Evolutionary conservation across 2,329 filamentous ascomycete genomes (phyloP).

Genomic region (Aureobasidium sp.): DNA sequence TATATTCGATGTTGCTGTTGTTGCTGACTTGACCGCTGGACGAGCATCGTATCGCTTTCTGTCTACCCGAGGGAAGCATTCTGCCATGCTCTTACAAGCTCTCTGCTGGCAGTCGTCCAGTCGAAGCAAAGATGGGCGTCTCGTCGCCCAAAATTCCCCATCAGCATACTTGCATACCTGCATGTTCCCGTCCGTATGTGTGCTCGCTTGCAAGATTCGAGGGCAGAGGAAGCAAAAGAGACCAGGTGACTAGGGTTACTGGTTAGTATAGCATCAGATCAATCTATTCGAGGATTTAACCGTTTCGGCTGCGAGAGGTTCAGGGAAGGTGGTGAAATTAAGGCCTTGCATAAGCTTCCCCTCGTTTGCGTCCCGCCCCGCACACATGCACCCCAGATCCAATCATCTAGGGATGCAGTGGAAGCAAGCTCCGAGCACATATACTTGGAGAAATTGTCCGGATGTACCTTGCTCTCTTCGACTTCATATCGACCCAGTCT

Average conservation of each 20-base stretch:
- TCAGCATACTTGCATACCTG: neutral
- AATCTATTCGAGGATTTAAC: slow-evolving; percentile 9
- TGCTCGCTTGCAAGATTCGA: slow-evolving; percentile 3
- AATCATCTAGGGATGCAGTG: neutral
- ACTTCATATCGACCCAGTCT: neutral
- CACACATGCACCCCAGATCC: neutral
- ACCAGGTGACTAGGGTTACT: neutral
- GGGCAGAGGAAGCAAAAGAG: neutral
- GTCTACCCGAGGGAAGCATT: neutral
- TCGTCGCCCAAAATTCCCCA: neutral
- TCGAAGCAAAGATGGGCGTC: neutral
- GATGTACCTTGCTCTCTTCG: neutral
- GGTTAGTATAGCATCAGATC: neutral
- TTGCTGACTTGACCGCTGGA: neutral
- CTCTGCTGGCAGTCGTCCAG: neutral
- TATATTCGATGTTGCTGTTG: neutral
- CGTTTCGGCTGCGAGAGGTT: neutral
- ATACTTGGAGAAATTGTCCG: neutral
- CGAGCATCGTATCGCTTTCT: neutral
- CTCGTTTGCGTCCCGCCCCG: slow-evolving; percentile 2
- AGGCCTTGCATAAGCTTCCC: slow-evolving; percentile 10
- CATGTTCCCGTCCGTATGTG: neutral
- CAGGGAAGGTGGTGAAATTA: neutral
- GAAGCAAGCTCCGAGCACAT: neutral
- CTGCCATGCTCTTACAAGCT: neutral